These are phyloP conservation scores for Mycena sanguinolenta DNA, from an alignment of 768 basidiomycete species.

Conservation along the genomic window DNA sequence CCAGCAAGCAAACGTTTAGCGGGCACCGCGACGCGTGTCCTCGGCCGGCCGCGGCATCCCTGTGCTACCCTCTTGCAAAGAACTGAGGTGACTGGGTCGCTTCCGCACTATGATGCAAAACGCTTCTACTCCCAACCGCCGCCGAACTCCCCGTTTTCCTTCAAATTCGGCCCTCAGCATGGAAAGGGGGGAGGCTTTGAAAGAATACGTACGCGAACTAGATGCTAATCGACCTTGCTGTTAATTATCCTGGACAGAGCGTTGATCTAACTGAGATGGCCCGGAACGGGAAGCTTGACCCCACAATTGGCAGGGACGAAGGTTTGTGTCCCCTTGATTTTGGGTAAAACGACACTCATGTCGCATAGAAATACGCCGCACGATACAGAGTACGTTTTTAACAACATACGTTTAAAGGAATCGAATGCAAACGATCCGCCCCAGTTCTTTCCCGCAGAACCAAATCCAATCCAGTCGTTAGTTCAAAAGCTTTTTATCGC, in stretches of 20 bases:
- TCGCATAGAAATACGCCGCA: slow-evolving; percentile 81
- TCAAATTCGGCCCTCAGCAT: slow-evolving; percentile 70
- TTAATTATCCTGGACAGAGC: slow-evolving; percentile 60
- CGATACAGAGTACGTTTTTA: slow-evolving; percentile 82
- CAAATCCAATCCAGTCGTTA: slow-evolving; percentile 91
- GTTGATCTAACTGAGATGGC: slow-evolving; percentile 89
- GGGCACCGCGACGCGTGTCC: not conserved
- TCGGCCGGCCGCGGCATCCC: not conserved
- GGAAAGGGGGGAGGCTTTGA: slow-evolving; percentile 89
- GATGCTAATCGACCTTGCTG: not conserved
- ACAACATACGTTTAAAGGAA: not conserved
- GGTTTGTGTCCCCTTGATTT: slow-evolving; percentile 53
- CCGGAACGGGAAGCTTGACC: slow-evolving; percentile 87
- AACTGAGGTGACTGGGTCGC: not conserved
- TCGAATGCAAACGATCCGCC: not conserved
- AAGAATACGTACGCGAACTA: slow-evolving; percentile 70
- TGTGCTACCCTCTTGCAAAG: not conserved
- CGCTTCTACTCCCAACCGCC: slow-evolving; percentile 66
- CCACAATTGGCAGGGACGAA: slow-evolving; percentile 91
- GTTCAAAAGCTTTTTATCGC: slow-evolving; percentile 41
- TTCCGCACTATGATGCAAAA: slow-evolving; percentile 20
- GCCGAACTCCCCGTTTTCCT: slow-evolving; percentile 43
- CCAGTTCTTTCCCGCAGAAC: slow-evolving; percentile 88
- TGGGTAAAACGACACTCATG: slow-evolving; percentile 5
- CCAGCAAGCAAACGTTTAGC: not conserved